Conservation (phyloP, 2,329 filamentous ascomycete species). For the Cytospora schulzeri region DNA sequence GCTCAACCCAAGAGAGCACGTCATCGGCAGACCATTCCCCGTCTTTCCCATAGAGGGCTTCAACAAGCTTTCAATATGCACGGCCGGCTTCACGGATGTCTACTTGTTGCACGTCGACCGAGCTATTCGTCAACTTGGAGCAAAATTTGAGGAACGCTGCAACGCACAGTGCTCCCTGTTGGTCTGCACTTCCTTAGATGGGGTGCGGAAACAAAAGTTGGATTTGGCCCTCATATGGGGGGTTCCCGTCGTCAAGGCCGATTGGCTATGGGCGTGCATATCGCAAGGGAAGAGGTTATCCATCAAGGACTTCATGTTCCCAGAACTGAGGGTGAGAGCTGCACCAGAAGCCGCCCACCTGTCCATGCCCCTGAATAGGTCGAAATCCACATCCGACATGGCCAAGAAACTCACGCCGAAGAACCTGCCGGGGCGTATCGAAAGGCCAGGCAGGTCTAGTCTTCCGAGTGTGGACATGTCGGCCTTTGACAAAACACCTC, state of each 20-base stretch:
- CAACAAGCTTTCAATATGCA: constrained; percentile 70
- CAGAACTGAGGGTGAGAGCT: constrained; percentile 44
- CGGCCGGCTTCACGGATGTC: constrained; percentile 80
- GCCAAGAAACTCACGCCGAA: constrained; percentile 21
- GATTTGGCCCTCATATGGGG: constrained; percentile 73
- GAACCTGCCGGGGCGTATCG: constrained; percentile 13
- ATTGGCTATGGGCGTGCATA: constrained; percentile 87
- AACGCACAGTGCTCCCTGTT: constrained; percentile 73
- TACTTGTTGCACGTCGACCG: constrained; percentile 85
- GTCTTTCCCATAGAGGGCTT: constrained; percentile 72
- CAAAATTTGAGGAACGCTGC: constrained; percentile 77
- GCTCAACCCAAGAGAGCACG: constrained; percentile 65
- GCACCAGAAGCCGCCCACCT: constrained; percentile 17
- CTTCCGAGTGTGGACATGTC: constrained; percentile 25
- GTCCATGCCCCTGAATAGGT: constrained; percentile 22
- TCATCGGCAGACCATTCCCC: constrained; percentile 76
- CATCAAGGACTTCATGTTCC: constrained; percentile 50
- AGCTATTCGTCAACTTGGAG: constrained; percentile 74
- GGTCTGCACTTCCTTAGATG: constrained; percentile 64
- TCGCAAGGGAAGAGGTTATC: constrained; percentile 53
- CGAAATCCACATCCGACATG: constrained; percentile 24
- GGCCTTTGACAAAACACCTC: constrained; percentile 24
- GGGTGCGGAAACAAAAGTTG: constrained; percentile 73
- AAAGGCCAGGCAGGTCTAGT: constrained; percentile 12
- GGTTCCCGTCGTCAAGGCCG: constrained; percentile 77